These are phyloP conservation scores for Penicillium robsamsonii DNA, from an alignment of 495 filamentous ascomycete species.

Conservation along the genomic window DNA sequence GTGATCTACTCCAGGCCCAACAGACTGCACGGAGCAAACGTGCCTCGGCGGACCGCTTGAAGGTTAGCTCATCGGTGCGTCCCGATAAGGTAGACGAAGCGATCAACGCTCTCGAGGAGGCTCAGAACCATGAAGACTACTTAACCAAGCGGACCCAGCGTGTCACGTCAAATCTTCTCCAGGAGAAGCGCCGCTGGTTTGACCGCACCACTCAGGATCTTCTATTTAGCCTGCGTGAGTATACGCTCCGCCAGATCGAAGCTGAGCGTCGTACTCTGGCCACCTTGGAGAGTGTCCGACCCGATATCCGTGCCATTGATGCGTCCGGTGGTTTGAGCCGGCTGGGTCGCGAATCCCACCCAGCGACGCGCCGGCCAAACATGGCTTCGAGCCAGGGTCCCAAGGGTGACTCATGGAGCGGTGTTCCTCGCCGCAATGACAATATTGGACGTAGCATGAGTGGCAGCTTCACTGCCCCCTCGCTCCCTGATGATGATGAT, in stretches of 20 bases:
- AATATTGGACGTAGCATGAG: slow-evolving; percentile 74
- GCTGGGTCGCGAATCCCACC: slow-evolving; percentile 84
- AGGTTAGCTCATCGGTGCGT: slow-evolving; percentile 75
- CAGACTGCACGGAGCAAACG: slow-evolving; percentile 74
- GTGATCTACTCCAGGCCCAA: slow-evolving; percentile 86
- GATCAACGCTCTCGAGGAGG: slow-evolving; percentile 83
- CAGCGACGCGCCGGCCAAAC: slow-evolving; percentile 69
- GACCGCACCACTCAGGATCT: slow-evolving; percentile 79
- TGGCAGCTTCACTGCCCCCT: slow-evolving; percentile 57
- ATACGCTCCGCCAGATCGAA: slow-evolving; percentile 91
- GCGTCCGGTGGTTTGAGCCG: slow-evolving; percentile 82
- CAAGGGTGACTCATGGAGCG: slow-evolving; percentile 95
- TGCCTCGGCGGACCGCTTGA: slow-evolving; percentile 82
- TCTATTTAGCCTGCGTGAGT: slow-evolving; percentile 78
- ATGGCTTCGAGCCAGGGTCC: slow-evolving; percentile 85
- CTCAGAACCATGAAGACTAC: slow-evolving; percentile 71
- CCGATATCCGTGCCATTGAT: slow-evolving; percentile 92
- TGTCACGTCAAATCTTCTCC: slow-evolving; percentile 83
- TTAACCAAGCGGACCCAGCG: slow-evolving; percentile 79
- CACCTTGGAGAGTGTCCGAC: slow-evolving; percentile 84
- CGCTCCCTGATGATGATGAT: slow-evolving; percentile 40
- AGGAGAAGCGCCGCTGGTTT: slow-evolving; percentile 90
- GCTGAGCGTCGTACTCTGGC: slow-evolving; percentile 89
- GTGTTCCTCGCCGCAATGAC: slow-evolving; percentile 78
- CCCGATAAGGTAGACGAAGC: slow-evolving; percentile 97